These are phyloP conservation scores for Metschnikowia continentalis DNA, from an alignment of 805 yeast species.

Conservation along the genomic window DNA sequence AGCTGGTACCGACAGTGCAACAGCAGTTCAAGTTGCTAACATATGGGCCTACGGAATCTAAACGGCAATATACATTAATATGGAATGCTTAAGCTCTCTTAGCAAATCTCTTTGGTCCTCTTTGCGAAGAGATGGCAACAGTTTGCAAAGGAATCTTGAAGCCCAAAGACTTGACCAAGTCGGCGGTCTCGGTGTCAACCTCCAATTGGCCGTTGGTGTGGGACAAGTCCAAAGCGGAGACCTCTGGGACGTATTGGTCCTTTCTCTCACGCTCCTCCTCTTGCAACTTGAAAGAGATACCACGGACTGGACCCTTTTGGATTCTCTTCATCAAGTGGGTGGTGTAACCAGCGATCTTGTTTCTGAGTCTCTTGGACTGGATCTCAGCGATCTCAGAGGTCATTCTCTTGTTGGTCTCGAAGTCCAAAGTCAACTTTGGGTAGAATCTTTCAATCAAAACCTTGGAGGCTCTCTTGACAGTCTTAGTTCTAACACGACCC, in stretches of 20 bases:
- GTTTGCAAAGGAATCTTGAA: conserved; percentile 81
- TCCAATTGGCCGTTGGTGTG: conserved; percentile 94
- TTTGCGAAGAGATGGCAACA: conserved; percentile 82
- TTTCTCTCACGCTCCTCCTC: conserved; percentile 99
- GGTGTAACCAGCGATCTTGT: conserved; percentile 99
- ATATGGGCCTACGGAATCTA: not conserved
- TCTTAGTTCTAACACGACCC: conserved; percentile 99
- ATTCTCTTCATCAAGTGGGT: conserved; percentile 99
- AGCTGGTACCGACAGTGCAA: no score
- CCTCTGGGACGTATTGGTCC: conserved; percentile 99
- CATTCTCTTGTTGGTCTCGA: conserved; percentile 99
- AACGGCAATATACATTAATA: conserved; percentile 20
- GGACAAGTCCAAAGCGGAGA: conserved; percentile 97
- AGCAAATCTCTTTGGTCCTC: conserved; percentile 87
- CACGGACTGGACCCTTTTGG: conserved; percentile 99
- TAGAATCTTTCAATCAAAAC: conserved; percentile 98
- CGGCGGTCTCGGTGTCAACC: conserved; percentile 96
- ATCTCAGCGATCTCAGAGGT: conserved; percentile 97
- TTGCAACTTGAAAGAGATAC: conserved; percentile 99
- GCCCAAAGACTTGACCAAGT: conserved; percentile 90
- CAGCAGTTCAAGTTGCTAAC: not conserved
- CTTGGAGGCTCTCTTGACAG: conserved; percentile 99
- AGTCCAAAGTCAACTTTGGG: conserved; percentile 99
- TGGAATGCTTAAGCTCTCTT: conserved; percentile 65
- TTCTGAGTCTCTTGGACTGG: conserved; percentile 99